These are phyloP conservation scores for Helminthosporium solani DNA, from an alignment of 2,329 filamentous ascomycete genomes.

Conservation along the genomic window DNA sequence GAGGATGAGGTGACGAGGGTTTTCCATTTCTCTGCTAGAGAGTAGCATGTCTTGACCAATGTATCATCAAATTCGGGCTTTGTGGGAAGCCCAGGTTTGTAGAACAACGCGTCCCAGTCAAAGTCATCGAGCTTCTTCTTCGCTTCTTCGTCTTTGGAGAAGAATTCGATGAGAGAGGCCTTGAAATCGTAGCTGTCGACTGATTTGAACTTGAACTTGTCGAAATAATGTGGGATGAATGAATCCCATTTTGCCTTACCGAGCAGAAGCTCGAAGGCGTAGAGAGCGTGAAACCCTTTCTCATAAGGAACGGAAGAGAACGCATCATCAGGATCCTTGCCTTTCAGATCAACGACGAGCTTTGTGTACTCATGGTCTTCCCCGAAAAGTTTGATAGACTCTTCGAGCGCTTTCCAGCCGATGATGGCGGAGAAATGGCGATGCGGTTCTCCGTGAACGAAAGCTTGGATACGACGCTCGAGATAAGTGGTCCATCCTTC, in stretches of 20 bases:
- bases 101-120: slow-evolving; percentile 90
- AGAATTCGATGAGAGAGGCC: slow-evolving; percentile 81
- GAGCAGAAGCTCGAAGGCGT: slow-evolving; percentile 82
- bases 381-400: slow-evolving; percentile 76
- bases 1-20: slow-evolving; percentile 42
- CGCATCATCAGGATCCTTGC: slow-evolving; percentile 91
- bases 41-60: slow-evolving; percentile 81
- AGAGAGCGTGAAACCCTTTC: slow-evolving; percentile 94
- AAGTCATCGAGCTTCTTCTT: slow-evolving; percentile 67
- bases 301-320: slow-evolving; percentile 94
- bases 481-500: slow-evolving; percentile 94
- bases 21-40: slow-evolving; percentile 80
- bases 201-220: slow-evolving; percentile 78
- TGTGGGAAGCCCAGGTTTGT: slow-evolving; percentile 80
- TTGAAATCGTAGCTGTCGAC: slow-evolving; percentile 96
- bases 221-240: slow-evolving; percentile 96
- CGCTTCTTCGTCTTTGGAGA: slow-evolving; percentile 64
- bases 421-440: slow-evolving; percentile 95
- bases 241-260: slow-evolving; percentile 86
- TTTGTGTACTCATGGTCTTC: slow-evolving; percentile 90
- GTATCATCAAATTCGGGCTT: slow-evolving; percentile 91
- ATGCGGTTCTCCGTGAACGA: slow-evolving; percentile 77
- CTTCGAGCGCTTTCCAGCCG: slow-evolving; percentile 86
- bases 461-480: slow-evolving; percentile 78
- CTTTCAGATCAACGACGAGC: slow-evolving; percentile 81